phyloP scores from a whole-genome alignment of 2,329 filamentous ascomycete genomes.

The Trichoderma harzianum region DNA sequence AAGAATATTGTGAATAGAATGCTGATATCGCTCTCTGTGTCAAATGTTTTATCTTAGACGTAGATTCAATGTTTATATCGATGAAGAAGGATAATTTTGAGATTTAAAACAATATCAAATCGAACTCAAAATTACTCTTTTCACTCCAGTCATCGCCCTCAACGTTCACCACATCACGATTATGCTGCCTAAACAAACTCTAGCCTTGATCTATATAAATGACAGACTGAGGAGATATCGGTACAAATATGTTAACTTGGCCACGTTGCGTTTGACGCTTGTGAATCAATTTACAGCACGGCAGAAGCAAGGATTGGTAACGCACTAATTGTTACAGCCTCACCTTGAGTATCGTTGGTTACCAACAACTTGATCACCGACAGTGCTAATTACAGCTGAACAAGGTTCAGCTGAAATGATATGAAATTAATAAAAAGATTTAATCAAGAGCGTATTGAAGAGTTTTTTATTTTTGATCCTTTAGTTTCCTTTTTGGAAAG shows the following conservation, averaged over 20 bases:
- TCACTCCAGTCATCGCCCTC: neutral
- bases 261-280: neutral
- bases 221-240: neutral
- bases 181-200: neutral
- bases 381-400: neutral
- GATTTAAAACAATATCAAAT: too few species aligned
- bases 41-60: neutral
- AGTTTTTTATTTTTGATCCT: neutral
- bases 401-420: neutral
- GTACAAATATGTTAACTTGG: too few species aligned
- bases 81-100: neutral
- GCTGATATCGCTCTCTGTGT: neutral
- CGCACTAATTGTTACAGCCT: neutral
- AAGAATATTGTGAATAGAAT: neutral
- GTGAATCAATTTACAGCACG: too few species aligned
- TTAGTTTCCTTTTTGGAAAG: neutral
- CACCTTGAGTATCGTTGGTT: neutral
- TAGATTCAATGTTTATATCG: neutral
- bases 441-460: neutral
- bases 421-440: neutral
- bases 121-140: neutral
- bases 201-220: neutral
- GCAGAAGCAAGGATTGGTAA: neutral
- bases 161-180: neutral
- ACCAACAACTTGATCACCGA: neutral